Base-by-base conservation (phyloP, 805 yeast species). In the Wickerhamiella sorbophila region DNA sequence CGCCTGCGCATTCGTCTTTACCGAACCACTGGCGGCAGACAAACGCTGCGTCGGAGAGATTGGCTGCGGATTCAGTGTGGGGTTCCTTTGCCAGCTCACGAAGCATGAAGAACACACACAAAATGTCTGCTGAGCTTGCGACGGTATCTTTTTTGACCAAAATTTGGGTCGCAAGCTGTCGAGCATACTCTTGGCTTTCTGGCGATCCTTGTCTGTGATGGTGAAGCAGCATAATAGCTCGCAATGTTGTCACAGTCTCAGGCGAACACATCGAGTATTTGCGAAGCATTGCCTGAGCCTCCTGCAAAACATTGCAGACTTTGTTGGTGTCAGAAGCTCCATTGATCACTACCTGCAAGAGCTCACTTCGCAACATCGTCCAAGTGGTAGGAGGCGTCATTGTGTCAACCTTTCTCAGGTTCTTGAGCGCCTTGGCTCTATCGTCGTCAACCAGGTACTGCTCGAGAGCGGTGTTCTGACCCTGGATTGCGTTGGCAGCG, bases 11-110 rank as follows among this genome's bases (percentile, higher is more conserved):
- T 5, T n/a, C 18, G 15, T 24, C 19, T 19, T 20, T 18, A 20
- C 38, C 38, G 15, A 36, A 26, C 38, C 38, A 36, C 14, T 16
- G 24, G 15, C 38, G 31, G 18, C 21, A 18, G n/a, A 36, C 8
- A 6, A 26, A 22, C 21, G 38, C 38, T 14, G 22, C 17, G 31
- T 22, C 10, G 20, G 38, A 19, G 31, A 36, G 21, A 24, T 36
- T 36, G n/a, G 38, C 5, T 20, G 12, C 24, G 20, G 21, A 29
- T 19, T 14, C 5, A 29, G 24, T 36, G 14, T 20, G n/a, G 12
- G 5, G 15, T 19, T 36, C 38, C 20, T 24, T 24, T 14, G 38
- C 31, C 14, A 36, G 38, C 31, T 36, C 18, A 9, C 22, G 14
- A 9, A 36, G 31, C 3, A 31, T 36, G 21, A 24, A 16, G 10